Evolutionary conservation across 495 filamentous ascomycete species (phyloP).

Genomic region (Lasiosphaeria ovina): DNA sequence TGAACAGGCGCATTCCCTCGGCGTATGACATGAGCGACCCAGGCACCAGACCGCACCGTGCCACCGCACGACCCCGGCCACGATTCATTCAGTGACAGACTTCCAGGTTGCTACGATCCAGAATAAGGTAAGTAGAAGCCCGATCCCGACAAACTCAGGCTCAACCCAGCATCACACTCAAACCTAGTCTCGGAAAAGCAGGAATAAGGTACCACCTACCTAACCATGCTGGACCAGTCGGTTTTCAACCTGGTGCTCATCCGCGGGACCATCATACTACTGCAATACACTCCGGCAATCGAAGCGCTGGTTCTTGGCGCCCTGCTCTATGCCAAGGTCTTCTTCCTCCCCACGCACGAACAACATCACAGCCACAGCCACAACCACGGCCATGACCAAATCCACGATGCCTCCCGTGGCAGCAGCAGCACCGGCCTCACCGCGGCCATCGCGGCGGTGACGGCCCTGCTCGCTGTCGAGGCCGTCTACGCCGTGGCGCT

Average conservation of each 20-base stretch:
- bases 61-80: too few species aligned
- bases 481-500: constrained; percentile 52
- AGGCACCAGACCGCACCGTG: too few species aligned
- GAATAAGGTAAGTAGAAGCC: too few species aligned
- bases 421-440: not conserved
- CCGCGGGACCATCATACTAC: constrained; percentile 46
- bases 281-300: constrained; percentile 54
- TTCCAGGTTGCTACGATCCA: too few species aligned
- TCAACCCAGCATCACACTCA: too few species aligned
- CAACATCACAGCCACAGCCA: not conserved
- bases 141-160: too few species aligned
- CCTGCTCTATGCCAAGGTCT: constrained; percentile 14
- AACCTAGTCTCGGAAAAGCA: not conserved
- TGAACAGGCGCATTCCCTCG: too few species aligned
- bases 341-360: not conserved
- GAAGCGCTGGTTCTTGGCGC: constrained; percentile 43
- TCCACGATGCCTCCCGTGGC: not conserved
- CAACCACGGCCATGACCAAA: not conserved
- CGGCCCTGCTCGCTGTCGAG: constrained; percentile 44
- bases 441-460: constrained; percentile 15
- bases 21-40: too few species aligned
- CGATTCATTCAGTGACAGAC: too few species aligned
- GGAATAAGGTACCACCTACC: not conserved
- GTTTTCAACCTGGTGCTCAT: constrained; percentile 43
- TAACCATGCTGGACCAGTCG: constrained; percentile 37